Conservation (phyloP, 1,139 yeast genomes). For the Saccharomyces uvarum region DNA sequence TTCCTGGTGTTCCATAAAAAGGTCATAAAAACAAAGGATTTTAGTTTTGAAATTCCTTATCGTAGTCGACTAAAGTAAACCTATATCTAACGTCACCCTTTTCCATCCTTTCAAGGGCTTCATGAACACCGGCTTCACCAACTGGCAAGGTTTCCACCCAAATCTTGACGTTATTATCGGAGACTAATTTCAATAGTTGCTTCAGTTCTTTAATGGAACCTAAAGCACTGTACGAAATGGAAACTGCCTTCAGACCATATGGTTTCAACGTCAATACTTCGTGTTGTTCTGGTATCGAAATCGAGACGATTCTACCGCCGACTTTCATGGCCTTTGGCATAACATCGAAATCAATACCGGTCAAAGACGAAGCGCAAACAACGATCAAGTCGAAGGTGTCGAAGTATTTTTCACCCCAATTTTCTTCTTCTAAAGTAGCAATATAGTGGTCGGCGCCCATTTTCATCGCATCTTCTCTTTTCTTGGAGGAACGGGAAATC, state of each 20-base stretch:
- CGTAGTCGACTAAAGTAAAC: conserved; percentile 47
- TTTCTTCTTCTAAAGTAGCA: conserved; percentile 40
- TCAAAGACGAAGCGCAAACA: conserved; percentile 45
- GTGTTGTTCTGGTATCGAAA: conserved; percentile 45
- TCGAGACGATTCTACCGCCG: conserved; percentile 46
- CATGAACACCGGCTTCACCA: conserved; percentile 43
- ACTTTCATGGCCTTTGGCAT: conserved; percentile 36
- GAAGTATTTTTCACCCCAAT: conserved; percentile 35
- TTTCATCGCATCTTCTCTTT: conserved; percentile 44
- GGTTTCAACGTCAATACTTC: conserved; percentile 40
- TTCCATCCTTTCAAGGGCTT: conserved; percentile 45
- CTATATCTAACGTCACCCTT: conserved; percentile 56
- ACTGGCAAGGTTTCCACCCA: conserved; percentile 56
- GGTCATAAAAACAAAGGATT: neutral
- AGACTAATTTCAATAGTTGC: conserved; percentile 49
- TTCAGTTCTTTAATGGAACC: conserved; percentile 50
- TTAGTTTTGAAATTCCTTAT: conserved; percentile 20
- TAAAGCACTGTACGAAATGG: conserved; percentile 38
- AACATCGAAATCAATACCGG: conserved; percentile 34
- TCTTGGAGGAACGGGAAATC: conserved; percentile 43
- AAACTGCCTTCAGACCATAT: conserved; percentile 33
- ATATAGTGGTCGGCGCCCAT: conserved; percentile 49
- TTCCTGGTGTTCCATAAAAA: neutral
- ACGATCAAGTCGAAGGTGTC: conserved; percentile 42
- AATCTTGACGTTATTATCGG: conserved; percentile 44